A percentile compares a stretch with the other conserved stretches of the same genome.
phyloP scores from a whole-genome alignment of 1,284 basidiomycete genomes.

The Papiliotrema laurentii region DNA sequence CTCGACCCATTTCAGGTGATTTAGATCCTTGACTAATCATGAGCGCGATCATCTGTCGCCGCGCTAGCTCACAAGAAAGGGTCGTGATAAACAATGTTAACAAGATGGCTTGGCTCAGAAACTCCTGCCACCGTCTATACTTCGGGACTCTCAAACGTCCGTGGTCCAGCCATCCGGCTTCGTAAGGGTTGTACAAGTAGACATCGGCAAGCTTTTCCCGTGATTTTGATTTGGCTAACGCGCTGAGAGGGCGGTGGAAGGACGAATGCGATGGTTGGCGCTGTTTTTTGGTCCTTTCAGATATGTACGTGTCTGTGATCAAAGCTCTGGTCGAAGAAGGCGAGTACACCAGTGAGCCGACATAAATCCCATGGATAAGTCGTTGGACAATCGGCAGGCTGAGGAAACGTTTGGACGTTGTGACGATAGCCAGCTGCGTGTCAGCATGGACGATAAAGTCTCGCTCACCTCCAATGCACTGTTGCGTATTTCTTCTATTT shows the following conservation, averaged over 20 bases:
- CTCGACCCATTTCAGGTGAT: slow-evolving; percentile 58
- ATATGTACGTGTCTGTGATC: slow-evolving; percentile 80
- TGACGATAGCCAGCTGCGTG: slow-evolving; percentile 73
- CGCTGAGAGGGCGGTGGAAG: slow-evolving; percentile 1
- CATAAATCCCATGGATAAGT: slow-evolving; percentile 75
- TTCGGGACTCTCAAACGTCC: slow-evolving; percentile 70
- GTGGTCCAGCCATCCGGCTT: slow-evolving; percentile 75
- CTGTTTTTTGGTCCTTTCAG: slow-evolving; percentile 36
- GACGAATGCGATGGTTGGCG: slow-evolving; percentile 7
- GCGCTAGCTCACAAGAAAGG: slow-evolving; percentile 52
- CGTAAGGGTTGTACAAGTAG: slow-evolving; percentile 65
- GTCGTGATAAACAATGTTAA: slow-evolving; percentile 61
- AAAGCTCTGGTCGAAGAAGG: slow-evolving; percentile 62
- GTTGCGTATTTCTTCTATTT: slow-evolving; percentile 57
- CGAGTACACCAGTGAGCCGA: slow-evolving; percentile 53
- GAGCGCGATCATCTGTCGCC: neutral
- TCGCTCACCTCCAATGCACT: slow-evolving; percentile 71
- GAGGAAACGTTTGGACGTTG: slow-evolving; percentile 70
- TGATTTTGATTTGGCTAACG: slow-evolving; percentile 1
- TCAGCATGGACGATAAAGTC: neutral
- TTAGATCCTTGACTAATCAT: slow-evolving; percentile 56
- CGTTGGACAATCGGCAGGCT: slow-evolving; percentile 74
- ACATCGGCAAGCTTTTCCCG: slow-evolving; percentile 34
- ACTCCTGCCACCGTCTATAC: slow-evolving; percentile 73
- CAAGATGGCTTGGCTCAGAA: slow-evolving; percentile 64